A percentile compares a stretch with the other conserved stretches of the same genome.
Evolutionary conservation across 495 filamentous ascomycete species (phyloP).

Genomic region (Alectoria sarmentosa): DNA sequence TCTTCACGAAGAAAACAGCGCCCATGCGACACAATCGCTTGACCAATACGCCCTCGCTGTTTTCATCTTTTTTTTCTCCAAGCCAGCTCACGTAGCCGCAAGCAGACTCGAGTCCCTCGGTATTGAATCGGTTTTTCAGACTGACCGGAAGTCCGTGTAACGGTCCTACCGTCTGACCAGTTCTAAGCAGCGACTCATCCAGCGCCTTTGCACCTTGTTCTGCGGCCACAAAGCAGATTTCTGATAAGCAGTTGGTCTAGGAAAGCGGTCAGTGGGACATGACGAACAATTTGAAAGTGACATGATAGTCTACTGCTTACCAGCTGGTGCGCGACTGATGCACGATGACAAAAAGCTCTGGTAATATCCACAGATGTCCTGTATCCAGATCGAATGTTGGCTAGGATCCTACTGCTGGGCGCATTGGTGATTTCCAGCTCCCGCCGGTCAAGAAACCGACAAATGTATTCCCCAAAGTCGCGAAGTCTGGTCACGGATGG

Average conservation of each 20-base stretch:
- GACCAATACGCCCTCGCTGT: conserved; percentile 22
- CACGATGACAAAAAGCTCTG: conserved; percentile 39
- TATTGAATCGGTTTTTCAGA: conserved; percentile 27
- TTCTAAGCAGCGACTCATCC: conserved; percentile 25
- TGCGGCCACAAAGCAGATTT: conserved; percentile 21
- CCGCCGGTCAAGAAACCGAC: conserved; percentile 27
- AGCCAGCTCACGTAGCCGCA: conserved; percentile 35
- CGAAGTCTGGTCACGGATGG: background rate
- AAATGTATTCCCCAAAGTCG: conserved; percentile 29
- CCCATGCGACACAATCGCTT: conserved; percentile 23
- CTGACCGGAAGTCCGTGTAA: conserved; percentile 30
- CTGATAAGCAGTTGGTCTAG: conserved; percentile 24
- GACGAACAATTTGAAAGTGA: background rate
- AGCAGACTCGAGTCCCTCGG: conserved; percentile 25
- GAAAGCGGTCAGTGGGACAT: background rate
- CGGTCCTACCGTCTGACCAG: conserved; percentile 26
- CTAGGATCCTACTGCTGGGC: conserved; percentile 29
- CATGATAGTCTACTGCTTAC: conserved; percentile 19
- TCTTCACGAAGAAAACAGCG: conserved; percentile 32
- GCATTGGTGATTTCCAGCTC: conserved; percentile 37
- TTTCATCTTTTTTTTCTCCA: conserved; percentile 19
- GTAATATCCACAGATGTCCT: conserved; percentile 34
- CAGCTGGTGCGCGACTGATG: conserved; percentile 39
- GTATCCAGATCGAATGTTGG: conserved; percentile 28
- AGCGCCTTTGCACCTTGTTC: conserved; percentile 20